phyloP scores from a whole-genome alignment of 2,329 filamentous ascomycete genomes.

The Fusarium gaditjirri region DNA sequence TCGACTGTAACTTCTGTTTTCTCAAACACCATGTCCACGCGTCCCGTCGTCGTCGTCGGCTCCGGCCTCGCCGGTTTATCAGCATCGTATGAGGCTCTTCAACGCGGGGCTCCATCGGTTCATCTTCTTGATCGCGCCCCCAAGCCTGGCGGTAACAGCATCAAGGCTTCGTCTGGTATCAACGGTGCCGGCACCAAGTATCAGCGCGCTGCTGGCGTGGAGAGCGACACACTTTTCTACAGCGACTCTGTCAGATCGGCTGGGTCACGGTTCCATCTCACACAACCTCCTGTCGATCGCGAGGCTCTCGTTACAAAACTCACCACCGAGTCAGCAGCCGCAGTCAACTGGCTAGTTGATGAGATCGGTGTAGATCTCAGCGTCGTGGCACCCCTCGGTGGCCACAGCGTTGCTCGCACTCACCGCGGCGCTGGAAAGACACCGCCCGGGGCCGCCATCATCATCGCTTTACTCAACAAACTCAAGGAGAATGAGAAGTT shows the following conservation, averaged over 20 bases:
- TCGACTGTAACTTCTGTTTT: constrained; percentile 35
- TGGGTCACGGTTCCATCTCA: constrained; percentile 53
- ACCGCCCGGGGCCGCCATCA: constrained; percentile 69
- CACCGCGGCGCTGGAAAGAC: constrained; percentile 64
- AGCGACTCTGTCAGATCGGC: constrained; percentile 68
- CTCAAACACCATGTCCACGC: constrained; percentile 43
- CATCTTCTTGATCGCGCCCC: constrained; percentile 67
- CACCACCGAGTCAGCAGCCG: constrained; percentile 58
- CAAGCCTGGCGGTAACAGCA: constrained; percentile 72
- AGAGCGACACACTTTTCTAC: constrained; percentile 58
- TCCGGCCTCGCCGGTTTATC: constrained; percentile 72
- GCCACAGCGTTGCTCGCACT: constrained; percentile 61
- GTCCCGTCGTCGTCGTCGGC: constrained; percentile 68
- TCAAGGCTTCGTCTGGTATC: constrained; percentile 75
- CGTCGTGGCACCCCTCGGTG: constrained; percentile 68
- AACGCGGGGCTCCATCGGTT: constrained; percentile 60
- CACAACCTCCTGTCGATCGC: constrained; percentile 45
- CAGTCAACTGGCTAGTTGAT: constrained; percentile 67
- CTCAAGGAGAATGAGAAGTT: constrained; percentile 62
- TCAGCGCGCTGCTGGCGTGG: constrained; percentile 55
- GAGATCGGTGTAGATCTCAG: constrained; percentile 68
- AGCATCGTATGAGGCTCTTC: constrained; percentile 66
- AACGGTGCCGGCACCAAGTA: constrained; percentile 70
- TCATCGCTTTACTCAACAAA: constrained; percentile 62
- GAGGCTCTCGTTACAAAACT: constrained; percentile 60